Base-by-base conservation (phyloP, 2,329 filamentous ascomycete genomes). In the Clathrospora elynae region DNA sequence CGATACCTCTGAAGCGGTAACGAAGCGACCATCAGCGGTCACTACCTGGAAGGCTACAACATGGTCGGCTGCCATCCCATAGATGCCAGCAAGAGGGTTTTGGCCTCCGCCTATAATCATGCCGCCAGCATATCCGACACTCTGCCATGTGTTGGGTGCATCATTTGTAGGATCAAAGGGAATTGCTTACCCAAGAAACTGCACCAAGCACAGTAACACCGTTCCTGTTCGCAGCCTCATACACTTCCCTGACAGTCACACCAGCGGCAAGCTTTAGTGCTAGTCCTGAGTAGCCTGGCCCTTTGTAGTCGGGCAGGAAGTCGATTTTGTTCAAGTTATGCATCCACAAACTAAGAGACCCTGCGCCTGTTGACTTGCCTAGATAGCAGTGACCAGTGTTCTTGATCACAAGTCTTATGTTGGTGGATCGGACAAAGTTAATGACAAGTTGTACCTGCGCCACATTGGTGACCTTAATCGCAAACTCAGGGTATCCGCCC, bases 101-200 rank as follows among this genome's bases (percentile, higher is more conserved):
- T 82, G 77, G 0, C 80, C 80, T 19, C 78, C 79, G 2, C 76
- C 78, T 6, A 53, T 51, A 10, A 66, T 53, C 52, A 61, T 70
- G 2, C 69, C 56, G 18, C 59, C 58, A 12, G 48, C 72, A 59
- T 76, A 68, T 10, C 79, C 79, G 6, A 82, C 77, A 3, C 71
- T 76, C 48, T 64, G 25, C 0, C 12, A 2, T 13, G 13, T 24
- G 17, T 38, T 6, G 31, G 26, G 10, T 13, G 12, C 8, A 9
- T 8, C 19, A 2, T 30, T 28, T 3, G 17, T 3, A 4, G 17
- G 10, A 12, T 23, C 13, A 5, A 11, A 5, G 16, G 4, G 24
- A 14, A 10, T 3, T n/a, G 18, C 36, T 29, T 26, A 46, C 42
- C 46, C 56, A 53, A 24, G 57, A 54, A 39, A 57, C 50, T 1